Conservation (phyloP, 176 grass and related monocot genomes). For the Paspalum notatum region DNA sequence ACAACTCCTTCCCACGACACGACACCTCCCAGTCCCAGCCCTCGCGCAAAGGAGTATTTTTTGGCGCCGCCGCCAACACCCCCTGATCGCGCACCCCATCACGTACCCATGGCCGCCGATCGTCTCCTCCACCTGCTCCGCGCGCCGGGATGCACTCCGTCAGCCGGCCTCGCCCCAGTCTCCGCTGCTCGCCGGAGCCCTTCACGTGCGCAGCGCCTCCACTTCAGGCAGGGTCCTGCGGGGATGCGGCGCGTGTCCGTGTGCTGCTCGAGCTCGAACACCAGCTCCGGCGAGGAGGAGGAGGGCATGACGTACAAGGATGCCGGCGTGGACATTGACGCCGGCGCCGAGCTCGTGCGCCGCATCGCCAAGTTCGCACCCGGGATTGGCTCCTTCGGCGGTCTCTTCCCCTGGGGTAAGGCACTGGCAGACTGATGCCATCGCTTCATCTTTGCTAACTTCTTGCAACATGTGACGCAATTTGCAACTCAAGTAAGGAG, state of each 20-base stretch:
- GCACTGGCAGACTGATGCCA: no score
- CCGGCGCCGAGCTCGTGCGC: constrained; percentile 73
- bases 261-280: constrained; percentile 40
- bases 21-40: no score
- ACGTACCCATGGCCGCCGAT: constrained; percentile 28
- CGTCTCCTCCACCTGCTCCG: constrained; percentile 43
- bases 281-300: background rate
- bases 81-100: constrained; percentile 13
- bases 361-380: constrained; percentile 83
- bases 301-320: constrained; percentile 71
- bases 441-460: background rate
- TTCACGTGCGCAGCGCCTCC: background rate
- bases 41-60: no score
- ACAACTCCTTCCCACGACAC: no score
- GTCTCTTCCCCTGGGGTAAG: constrained; percentile 73
- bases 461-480: background rate
- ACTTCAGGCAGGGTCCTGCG: background rate
- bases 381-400: constrained; percentile 75
- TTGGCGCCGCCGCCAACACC: no score
- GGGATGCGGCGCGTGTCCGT: constrained; percentile 33
- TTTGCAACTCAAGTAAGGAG: no score
- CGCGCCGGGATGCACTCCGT: background rate
- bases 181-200: background rate
- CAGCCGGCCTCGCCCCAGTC: background rate
- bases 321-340: constrained; percentile 85